Evolutionary conservation across 805 yeast species (phyloP).

Genomic region (Cyberlindnera saturnus): DNA sequence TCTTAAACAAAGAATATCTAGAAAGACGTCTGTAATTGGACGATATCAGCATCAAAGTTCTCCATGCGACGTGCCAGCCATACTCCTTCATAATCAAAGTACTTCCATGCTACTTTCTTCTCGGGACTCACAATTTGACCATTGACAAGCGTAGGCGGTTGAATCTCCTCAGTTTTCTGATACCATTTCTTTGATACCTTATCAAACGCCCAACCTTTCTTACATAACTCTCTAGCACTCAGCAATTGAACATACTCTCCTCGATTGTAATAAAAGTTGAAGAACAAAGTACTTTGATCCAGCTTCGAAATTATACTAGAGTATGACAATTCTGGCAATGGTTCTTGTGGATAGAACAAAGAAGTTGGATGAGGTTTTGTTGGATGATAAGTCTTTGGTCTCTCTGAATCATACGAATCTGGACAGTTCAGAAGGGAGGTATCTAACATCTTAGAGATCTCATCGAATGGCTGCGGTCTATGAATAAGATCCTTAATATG

Average conservation of each 20-base stretch:
- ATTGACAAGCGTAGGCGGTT: conserved; percentile 16
- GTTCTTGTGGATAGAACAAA: conserved; percentile 84
- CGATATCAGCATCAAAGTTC: conserved; percentile 35
- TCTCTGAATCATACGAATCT: conserved; percentile 86
- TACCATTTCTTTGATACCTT: conserved; percentile 76
- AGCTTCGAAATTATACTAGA: conserved; percentile 59
- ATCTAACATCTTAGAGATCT: conserved; percentile 58
- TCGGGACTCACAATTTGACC: conserved; percentile 32
- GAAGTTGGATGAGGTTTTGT: conserved; percentile 85
- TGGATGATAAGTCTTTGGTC: conserved; percentile 66
- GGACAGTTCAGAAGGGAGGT: conserved; percentile 85
- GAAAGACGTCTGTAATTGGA: conserved; percentile 15
- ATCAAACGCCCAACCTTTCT: conserved; percentile 81
- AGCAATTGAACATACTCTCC: conserved; percentile 66
- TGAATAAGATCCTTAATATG: conserved; percentile 34
- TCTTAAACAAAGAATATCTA: background rate
- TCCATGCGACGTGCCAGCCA: conserved; percentile 60
- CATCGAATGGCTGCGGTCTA: conserved; percentile 47
- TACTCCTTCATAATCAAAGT: conserved; percentile 74
- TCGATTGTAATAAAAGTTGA: conserved; percentile 80
- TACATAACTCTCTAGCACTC: conserved; percentile 74
- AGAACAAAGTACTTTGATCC: conserved; percentile 83
- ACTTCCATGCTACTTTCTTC: conserved; percentile 55
- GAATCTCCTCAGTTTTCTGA: conserved; percentile 48
- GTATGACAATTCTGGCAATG: conserved; percentile 46